phyloP scores from a whole-genome alignment of 768 basidiomycete species.

The Pisolithus microcarpus region DNA sequence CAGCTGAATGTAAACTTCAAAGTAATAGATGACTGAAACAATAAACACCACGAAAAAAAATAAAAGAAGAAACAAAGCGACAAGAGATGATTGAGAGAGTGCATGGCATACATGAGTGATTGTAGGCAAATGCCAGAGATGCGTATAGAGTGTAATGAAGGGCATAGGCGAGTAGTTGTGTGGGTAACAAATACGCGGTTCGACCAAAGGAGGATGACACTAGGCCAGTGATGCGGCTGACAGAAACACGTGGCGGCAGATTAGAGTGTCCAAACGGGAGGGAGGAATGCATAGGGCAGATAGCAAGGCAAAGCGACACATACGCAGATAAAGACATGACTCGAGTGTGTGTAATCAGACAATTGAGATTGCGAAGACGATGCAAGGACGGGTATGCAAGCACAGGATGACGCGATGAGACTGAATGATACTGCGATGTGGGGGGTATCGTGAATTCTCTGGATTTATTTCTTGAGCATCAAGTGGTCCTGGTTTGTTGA shows the following conservation, averaged over 20 bases:
- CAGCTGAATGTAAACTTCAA: slow-evolving; percentile 21
- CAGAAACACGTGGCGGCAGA: slow-evolving; percentile 7
- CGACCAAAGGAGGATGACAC: slow-evolving; percentile 15
- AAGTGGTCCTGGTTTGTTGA: slow-evolving; percentile 27
- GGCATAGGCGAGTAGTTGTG: slow-evolving; percentile 26
- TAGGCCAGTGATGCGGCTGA: slow-evolving; percentile 20
- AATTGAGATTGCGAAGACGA: slow-evolving; percentile 29
- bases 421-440: slow-evolving; percentile 15
- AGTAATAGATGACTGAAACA: slow-evolving; percentile 21
- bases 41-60: slow-evolving; percentile 13
- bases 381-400: slow-evolving; percentile 29
- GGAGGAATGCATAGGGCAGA: slow-evolving; percentile 27
- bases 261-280: slow-evolving; percentile 8
- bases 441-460: slow-evolving; percentile 1
- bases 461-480: slow-evolving; percentile 24
- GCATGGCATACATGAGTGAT: slow-evolving; percentile 22
- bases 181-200: slow-evolving; percentile 29
- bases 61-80: slow-evolving; percentile 17
- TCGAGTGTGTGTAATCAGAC: slow-evolving; percentile 32
- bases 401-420: slow-evolving; percentile 24
- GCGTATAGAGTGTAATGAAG: slow-evolving; percentile 10
- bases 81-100: slow-evolving; percentile 7
- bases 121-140: slow-evolving; percentile 16
- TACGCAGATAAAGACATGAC: slow-evolving; percentile 29
- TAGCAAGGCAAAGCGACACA: slow-evolving; percentile 33